Conservation (phyloP, 2,329 filamentous ascomycete species). For the Neofusicoccum laricinum region DNA sequence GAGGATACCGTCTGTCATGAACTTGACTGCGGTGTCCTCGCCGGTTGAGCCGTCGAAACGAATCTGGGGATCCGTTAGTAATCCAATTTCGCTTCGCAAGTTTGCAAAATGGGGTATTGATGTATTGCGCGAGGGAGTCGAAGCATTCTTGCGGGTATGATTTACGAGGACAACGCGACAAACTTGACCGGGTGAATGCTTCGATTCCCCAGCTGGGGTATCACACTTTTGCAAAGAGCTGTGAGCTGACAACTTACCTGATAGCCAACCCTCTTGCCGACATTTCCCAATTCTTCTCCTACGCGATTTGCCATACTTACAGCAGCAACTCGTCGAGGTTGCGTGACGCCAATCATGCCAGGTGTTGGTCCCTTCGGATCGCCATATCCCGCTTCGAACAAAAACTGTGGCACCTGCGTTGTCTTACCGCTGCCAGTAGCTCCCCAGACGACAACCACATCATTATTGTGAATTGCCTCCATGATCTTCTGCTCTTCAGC, state of each 20-base stretch:
- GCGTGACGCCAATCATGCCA: constrained; percentile 92
- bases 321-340: constrained; percentile 89
- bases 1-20: constrained; percentile 98
- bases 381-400: constrained; percentile 92
- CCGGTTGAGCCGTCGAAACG: constrained; percentile 85
- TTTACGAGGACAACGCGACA: too few species aligned
- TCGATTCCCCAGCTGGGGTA: too few species aligned
- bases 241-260: constrained; percentile 35
- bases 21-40: constrained; percentile 85
- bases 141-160: too few species aligned
- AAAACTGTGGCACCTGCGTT: constrained; percentile 93
- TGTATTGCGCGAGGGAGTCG: too few species aligned
- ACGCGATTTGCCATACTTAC: constrained; percentile 97
- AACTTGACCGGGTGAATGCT: too few species aligned
- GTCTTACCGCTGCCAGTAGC: constrained; percentile 97
- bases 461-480: constrained; percentile 92
- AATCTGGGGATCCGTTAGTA: constrained; percentile 49
- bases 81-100: background rate
- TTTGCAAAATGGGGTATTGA: background rate
- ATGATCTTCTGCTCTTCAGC: constrained; percentile 96
- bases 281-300: constrained; percentile 75
- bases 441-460: constrained; percentile 87
- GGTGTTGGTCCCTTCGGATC: constrained; percentile 73
- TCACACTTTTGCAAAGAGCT: too few species aligned
- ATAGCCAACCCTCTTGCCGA: constrained; percentile 77